Conservation (phyloP, 352 stramenopile genomes). For the Phytophthora pistaciae region DNA sequence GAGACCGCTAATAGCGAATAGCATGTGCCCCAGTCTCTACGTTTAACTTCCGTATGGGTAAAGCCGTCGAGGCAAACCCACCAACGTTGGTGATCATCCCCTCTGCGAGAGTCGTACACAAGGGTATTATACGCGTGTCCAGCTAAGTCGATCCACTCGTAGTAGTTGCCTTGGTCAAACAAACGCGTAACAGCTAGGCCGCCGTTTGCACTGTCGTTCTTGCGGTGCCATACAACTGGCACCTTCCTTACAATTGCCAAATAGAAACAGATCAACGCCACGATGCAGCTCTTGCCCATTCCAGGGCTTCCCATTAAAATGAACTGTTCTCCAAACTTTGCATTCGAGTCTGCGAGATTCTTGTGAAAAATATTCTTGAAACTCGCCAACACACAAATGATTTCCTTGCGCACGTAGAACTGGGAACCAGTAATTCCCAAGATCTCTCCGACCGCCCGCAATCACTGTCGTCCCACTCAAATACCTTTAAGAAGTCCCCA, state of each 20-base stretch:
- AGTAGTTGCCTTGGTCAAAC: slow-evolving; percentile 17
- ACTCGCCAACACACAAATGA: slow-evolving; percentile 14
- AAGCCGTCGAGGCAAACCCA: slow-evolving; percentile 21
- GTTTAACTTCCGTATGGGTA: neutral
- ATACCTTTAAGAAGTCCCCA: slow-evolving; percentile 8
- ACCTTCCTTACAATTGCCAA: neutral
- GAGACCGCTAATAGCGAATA: slow-evolving; percentile 12
- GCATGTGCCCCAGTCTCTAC: neutral
- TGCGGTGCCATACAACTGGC: slow-evolving; percentile 14
- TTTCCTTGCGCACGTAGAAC: slow-evolving; percentile 15
- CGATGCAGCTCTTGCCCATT: slow-evolving; percentile 20
- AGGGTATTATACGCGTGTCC: too few species aligned
- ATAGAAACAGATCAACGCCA: slow-evolving; percentile 25
- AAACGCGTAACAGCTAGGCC: slow-evolving; percentile 3
- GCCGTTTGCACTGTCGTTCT: too few species aligned
- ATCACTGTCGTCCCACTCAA: slow-evolving; percentile 9
- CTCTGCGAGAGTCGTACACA: neutral
- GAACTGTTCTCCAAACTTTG: slow-evolving; percentile 5
- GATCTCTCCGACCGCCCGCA: slow-evolving; percentile 11
- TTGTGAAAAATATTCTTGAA: slow-evolving; percentile 4
- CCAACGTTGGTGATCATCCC: neutral
- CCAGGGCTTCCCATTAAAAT: slow-evolving; percentile 21
- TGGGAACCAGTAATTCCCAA: neutral
- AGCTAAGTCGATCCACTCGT: slow-evolving; percentile 4
- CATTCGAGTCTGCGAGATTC: neutral